phyloP scores from a whole-genome alignment of 179 eudicot species.

The Gypsophila paniculata region DNA sequence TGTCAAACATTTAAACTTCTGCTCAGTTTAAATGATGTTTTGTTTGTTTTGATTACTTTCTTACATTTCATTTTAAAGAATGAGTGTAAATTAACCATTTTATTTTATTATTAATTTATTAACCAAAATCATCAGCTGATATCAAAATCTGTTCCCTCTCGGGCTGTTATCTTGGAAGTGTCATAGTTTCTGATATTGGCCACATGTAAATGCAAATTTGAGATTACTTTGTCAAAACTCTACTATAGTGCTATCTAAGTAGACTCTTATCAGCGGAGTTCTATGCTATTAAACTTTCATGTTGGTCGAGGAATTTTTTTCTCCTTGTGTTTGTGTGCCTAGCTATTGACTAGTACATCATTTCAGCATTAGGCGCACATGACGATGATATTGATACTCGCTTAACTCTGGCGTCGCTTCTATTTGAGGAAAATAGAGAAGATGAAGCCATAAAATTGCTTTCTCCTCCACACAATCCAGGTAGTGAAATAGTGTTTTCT shows the following conservation, averaged over 20 bases:
- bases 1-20: neutral
- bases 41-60: too few species aligned
- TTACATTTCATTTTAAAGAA: too few species aligned
- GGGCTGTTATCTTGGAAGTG: neutral
- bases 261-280: neutral
- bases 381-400: slow-evolving; percentile 58
- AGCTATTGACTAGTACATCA: slow-evolving; percentile 25
- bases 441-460: slow-evolving; percentile 64
- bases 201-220: neutral
- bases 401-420: slow-evolving; percentile 55
- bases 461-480: slow-evolving; percentile 37
- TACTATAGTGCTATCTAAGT: neutral
- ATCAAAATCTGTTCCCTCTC: too few species aligned
- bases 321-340: neutral
- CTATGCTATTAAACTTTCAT: neutral
- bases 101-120: too few species aligned
- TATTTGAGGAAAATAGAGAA: slow-evolving; percentile 51
- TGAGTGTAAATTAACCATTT: too few species aligned
- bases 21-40: too few species aligned
- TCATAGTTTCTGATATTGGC: neutral
- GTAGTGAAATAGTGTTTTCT: slow-evolving; percentile 21
- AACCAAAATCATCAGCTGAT: too few species aligned
- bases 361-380: slow-evolving; percentile 56
- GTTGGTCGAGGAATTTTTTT: neutral
- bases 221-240: neutral